Base-by-base conservation (phyloP, 2,329 filamentous ascomycete genomes). In the Alternaria arbusti region DNA sequence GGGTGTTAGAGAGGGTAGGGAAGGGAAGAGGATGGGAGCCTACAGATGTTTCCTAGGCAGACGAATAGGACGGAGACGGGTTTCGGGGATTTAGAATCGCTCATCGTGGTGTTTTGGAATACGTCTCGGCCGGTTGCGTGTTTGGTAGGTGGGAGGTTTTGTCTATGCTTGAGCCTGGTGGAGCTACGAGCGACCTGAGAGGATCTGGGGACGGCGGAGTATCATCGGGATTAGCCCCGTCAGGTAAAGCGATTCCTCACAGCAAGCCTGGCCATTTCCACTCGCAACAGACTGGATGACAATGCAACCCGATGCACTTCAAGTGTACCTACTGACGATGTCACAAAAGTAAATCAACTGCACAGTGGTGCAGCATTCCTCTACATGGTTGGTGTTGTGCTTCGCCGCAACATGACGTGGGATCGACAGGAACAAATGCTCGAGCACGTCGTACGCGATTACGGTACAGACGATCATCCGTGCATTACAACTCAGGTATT, bases 11-110 rank as follows among this genome's bases (percentile, higher is more conserved):
- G 20, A 20, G 3, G 20, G 20, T 20, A 20, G 20, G 20, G 20
- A 20, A 20, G 20, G 20, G 20, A 20, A 20, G 20, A 20, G 20
- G 20, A 3, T 20, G 20, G 20, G 3, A 3, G 20, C 20, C 3
- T 20, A 20, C 94, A 99, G 76, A 98, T 98, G 81, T 99, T 99
- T 79, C 96, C 96, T 32, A 98, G 86, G 82, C 96, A 99, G 72
- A 98, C 95, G 78, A 98, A 98, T 56, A 98, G 88, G 40, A 98
- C 91, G 76, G 88, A 91, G 73, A 88, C 86, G 74, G 78, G 75
- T 56, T 73, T 75, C n/a, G 68, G 65, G 26, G 72, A 62, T 7
- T 57, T 54, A 6, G 60, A 28, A 23, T 60, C 63, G 43, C 40
- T 49, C 63, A 65, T 65, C 17, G 40, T 57, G 25, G 59, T 12